Base-by-base conservation (phyloP, 352 stramenopile species). In the Peronospora belbahrii region DNA sequence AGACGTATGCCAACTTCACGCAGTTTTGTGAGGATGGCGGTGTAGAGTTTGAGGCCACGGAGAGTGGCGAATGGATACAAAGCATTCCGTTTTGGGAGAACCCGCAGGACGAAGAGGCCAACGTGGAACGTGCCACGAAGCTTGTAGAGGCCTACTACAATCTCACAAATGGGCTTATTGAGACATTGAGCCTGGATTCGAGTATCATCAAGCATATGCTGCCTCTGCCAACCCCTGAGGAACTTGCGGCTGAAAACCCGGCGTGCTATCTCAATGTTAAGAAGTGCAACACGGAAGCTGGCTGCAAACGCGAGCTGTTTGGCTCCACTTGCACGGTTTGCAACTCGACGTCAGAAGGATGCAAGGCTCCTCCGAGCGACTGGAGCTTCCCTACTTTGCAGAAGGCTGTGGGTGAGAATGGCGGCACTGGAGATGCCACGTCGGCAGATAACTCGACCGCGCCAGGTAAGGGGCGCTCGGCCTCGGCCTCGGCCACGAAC, bases 1-100 rank as follows among this genome's bases (percentile, higher is more conserved):
- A 79, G 32, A 42, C 45, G 23, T 88, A 81, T 55, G 43, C 44
- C 19, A 79, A 85, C 62, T 85, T 85, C 25, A 48, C 60, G 6
- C 56, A 83, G 48, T 88, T 85, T 50, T 86, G 74, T 38, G 47
- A 77, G 19, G 62, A 76, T 23, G 73, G 70, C 37, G 62, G 72
- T 22, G 59, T 85, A 0, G 77, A 86, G 49, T 88, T 85, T 56
- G 32, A 70, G 31, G 69, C 52, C 7, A 56, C 60, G n/a, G 44
- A 52, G 13, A 48, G 43, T 9, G 69, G 65, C 6, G 57, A 63
- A 19, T 83, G 70, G 61, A 72, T 80, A 30, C 47, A 76, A 33
- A 67, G 72, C 30, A 74, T 88, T 13, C 50, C 59, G 17, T 88
- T 86, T 56, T 86, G 77, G 77, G 58, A 70, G 27, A 72, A 85